Evolutionary conservation across 2,329 filamentous ascomycete genomes (phyloP).

Genomic region (Fusarium lyarnte): DNA sequence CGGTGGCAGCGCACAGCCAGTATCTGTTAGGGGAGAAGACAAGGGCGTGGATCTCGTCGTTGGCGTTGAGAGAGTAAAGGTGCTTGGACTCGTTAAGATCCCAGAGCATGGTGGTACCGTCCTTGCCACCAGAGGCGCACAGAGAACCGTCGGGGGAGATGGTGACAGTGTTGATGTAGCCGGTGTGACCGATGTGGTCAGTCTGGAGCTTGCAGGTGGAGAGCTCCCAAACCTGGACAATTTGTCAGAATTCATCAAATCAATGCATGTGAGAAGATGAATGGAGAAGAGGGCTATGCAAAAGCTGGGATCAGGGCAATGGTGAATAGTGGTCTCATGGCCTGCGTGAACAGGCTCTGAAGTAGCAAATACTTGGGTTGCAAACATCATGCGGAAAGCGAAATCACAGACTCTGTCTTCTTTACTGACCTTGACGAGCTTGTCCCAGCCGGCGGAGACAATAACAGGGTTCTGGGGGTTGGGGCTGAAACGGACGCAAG

Average conservation of each 20-base stretch:
- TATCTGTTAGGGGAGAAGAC: slow-evolving; percentile 99
- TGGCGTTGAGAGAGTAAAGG: slow-evolving; percentile 99
- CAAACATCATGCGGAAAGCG: slow-evolving; percentile 82
- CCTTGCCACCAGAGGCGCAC: slow-evolving; percentile 98
- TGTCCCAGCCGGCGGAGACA: slow-evolving; percentile 98
- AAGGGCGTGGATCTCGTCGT: slow-evolving; percentile 99
- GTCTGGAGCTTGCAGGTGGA: slow-evolving; percentile 99
- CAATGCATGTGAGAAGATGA: background rate
- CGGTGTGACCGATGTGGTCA: slow-evolving; percentile 99
- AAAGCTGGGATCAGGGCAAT: slow-evolving; percentile 75
- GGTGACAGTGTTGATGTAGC: slow-evolving; percentile 99
- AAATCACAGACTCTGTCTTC: background rate
- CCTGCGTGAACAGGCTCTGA: slow-evolving; percentile 86
- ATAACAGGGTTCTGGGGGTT: slow-evolving; percentile 99
- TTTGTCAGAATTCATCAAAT: slow-evolving; percentile 22
- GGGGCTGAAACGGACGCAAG: slow-evolving; percentile 98
- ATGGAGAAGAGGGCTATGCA: background rate
- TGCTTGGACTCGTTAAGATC: slow-evolving; percentile 99
- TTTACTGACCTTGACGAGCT: slow-evolving; percentile 96
- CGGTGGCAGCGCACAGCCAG: slow-evolving; percentile 99
- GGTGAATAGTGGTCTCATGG: slow-evolving; percentile 97
- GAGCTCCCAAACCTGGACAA: slow-evolving; percentile 92
- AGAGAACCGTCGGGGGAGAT: slow-evolving; percentile 99
- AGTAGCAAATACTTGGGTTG: slow-evolving; percentile 99
- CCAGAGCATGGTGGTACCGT: slow-evolving; percentile 99